These are phyloP conservation scores for Penicillium longicatenatum DNA, from an alignment of 495 filamentous ascomycete species.

Conservation along the genomic window DNA sequence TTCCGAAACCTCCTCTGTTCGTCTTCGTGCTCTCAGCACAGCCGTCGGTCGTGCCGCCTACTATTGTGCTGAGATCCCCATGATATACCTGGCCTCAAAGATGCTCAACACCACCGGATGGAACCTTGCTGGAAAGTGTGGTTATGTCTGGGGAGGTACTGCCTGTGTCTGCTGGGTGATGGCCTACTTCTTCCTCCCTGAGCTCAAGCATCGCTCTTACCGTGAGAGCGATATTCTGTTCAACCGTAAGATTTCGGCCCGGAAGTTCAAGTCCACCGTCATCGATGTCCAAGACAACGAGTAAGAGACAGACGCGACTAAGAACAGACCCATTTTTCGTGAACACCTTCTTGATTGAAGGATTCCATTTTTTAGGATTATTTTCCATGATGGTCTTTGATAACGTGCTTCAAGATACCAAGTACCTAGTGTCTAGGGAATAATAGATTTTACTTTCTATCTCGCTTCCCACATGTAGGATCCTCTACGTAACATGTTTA, in stretches of 20 bases:
- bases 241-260: constrained; percentile 29
- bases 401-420: not conserved
- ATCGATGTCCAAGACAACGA: constrained; percentile 56
- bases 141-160: constrained; percentile 67
- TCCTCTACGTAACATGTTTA: too few relatives aligned
- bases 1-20: constrained; percentile 53
- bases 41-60: constrained; percentile 63
- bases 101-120: constrained; percentile 67
- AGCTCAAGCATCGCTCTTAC: constrained; percentile 60
- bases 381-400: not conserved
- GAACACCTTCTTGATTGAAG: not conserved
- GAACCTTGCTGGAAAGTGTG: constrained; percentile 65
- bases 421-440: not conserved
- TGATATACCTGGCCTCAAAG: constrained; percentile 65
- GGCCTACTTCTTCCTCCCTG: constrained; percentile 60
- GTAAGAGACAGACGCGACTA: constrained; percentile 22
- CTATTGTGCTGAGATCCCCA: constrained; percentile 57
- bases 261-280: constrained; percentile 29
- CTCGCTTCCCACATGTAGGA: too few relatives aligned
- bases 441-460: too few relatives aligned
- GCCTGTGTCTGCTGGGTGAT: constrained; percentile 39
- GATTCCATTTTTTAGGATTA: not conserved
- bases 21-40: constrained; percentile 62
- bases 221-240: constrained; percentile 57
- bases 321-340: not conserved